Conservation (phyloP, 306 rosid genomes). For the Castanopsis chinensis region DNA sequence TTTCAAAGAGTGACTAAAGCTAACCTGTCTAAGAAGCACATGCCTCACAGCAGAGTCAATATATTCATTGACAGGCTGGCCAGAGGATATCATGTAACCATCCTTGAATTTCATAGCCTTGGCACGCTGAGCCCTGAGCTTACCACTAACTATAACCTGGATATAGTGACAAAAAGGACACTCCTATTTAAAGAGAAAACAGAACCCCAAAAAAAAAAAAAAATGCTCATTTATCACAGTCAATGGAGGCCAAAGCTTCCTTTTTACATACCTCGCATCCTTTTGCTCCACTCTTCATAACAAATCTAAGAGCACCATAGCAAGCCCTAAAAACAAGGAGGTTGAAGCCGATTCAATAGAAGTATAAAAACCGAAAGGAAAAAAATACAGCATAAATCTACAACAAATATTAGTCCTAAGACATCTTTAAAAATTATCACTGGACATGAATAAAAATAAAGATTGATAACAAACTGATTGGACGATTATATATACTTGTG, state of each 20-base stretch:
- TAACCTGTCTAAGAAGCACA: constrained; percentile 53
- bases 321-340: constrained; percentile 54
- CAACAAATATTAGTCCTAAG: neutral
- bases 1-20: neutral
- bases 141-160: constrained; percentile 52
- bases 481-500: no score
- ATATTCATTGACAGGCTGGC: constrained; percentile 48
- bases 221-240: neutral
- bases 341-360: neutral
- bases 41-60: constrained; percentile 46
- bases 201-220: neutral
- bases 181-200: neutral
- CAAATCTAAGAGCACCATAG: constrained; percentile 75
- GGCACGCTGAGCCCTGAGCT: constrained; percentile 56
- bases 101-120: constrained; percentile 60
- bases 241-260: neutral
- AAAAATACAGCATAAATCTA: neutral
- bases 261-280: constrained; percentile 64
- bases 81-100: constrained; percentile 46
- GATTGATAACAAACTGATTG: neutral
- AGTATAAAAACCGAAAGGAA: neutral
- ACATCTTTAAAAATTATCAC: neutral
- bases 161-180: neutral
- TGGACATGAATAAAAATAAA: neutral
- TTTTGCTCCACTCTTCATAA: constrained; percentile 85